A percentile compares a stretch with the other conserved stretches of the same genome.
These are phyloP conservation scores for Tulasnella sp. DNA, from an alignment of 768 basidiomycete species.

Conservation along the genomic window DNA sequence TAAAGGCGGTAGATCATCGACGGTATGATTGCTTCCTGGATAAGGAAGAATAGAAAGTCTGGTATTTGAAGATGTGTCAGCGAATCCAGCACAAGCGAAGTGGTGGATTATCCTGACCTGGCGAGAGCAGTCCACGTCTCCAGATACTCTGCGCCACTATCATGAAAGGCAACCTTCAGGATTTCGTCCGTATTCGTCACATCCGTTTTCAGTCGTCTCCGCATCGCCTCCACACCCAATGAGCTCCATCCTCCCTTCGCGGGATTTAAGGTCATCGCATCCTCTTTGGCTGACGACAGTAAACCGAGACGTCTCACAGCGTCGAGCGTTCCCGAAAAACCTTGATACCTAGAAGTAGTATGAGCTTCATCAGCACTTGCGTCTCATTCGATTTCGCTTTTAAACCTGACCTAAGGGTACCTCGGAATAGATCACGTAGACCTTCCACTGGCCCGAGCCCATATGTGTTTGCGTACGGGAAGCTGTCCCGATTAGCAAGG, in stretches of 20 bases:
- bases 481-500: conserved; percentile 72
- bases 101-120: too few species aligned
- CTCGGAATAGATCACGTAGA: conserved; percentile 62
- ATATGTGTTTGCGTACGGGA: conserved; percentile 60
- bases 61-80: neutral
- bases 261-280: conserved; percentile 24
- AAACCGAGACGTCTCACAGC: conserved; percentile 62
- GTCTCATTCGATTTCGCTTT: neutral
- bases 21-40: neutral
- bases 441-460: conserved; percentile 34
- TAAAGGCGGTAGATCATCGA: conserved; percentile 13
- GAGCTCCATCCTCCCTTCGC: conserved; percentile 6
- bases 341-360: conserved; percentile 54
- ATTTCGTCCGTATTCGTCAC: neutral
- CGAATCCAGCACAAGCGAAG: neutral
- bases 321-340: conserved; percentile 64
- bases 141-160: too few species aligned
- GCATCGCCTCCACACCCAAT: neutral
- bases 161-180: too few species aligned
- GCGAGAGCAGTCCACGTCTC: too few species aligned
- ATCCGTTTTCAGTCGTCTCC: neutral
- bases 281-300: conserved; percentile 33
- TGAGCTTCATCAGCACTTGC: neutral
- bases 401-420: conserved; percentile 57
- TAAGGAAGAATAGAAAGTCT: conserved; percentile 16